phyloP scores from a whole-genome alignment of 2,329 filamentous ascomycete genomes.

The Scedosporium apiospermum region DNA sequence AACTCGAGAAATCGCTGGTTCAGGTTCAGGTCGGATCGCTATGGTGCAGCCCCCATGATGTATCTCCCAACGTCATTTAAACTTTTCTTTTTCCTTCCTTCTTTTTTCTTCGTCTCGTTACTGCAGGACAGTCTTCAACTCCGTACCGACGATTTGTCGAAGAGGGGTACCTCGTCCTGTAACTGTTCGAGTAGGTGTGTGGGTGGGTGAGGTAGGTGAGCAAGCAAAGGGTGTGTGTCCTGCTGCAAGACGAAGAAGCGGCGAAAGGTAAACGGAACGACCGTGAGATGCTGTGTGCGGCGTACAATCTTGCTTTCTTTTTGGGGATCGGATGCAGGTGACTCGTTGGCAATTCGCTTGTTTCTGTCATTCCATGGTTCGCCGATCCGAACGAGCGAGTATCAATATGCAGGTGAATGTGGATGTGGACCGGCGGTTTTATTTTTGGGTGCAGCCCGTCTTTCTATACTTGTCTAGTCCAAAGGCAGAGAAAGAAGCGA shows the following conservation, averaged over 20 bases:
- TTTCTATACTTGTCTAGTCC: background rate
- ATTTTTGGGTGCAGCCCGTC: background rate
- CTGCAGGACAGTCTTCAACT: background rate
- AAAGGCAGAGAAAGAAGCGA: background rate
- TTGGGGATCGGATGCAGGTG: background rate
- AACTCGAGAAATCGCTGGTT: background rate
- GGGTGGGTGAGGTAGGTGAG: background rate
- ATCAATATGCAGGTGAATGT: background rate
- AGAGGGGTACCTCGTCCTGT: too few species aligned
- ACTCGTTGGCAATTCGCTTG: background rate
- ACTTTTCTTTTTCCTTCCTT: too few species aligned
- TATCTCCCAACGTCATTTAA: background rate
- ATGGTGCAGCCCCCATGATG: background rate
- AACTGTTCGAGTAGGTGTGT: background rate
- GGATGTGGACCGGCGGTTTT: background rate
- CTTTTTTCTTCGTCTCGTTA: background rate
- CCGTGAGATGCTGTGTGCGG: background rate
- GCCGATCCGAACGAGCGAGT: background rate
- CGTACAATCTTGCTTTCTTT: background rate
- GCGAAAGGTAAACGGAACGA: background rate
- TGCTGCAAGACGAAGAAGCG: background rate
- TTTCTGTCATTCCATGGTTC: background rate
- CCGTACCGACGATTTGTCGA: background rate
- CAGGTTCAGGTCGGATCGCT: background rate
- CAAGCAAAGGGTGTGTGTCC: background rate